A percentile compares a stretch with the other conserved stretches of the same genome.
Conservation (phyloP, 441 rosid genomes). For the Geranium incanum region DNA sequence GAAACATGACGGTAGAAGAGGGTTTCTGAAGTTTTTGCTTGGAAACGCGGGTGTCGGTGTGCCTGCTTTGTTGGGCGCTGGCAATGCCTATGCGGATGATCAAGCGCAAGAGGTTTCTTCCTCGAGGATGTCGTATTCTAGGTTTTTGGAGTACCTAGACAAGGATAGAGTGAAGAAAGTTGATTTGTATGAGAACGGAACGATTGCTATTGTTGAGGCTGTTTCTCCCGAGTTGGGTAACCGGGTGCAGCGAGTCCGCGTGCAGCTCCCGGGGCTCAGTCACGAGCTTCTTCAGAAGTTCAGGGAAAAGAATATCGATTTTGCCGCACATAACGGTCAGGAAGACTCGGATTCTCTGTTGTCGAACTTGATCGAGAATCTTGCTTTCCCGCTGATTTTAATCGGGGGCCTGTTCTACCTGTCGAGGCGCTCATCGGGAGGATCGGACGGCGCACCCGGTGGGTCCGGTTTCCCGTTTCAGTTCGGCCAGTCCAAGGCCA, state of each 20-base stretch:
- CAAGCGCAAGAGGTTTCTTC: slow-evolving; percentile 91
- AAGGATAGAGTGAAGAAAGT: slow-evolving; percentile 77
- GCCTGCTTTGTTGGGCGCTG: slow-evolving; percentile 48
- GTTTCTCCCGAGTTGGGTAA: slow-evolving; percentile 90
- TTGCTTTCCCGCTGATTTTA: slow-evolving; percentile 77
- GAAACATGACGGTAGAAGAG: slow-evolving; percentile 49
- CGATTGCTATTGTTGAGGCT: slow-evolving; percentile 91
- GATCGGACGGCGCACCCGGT: slow-evolving; percentile 97
- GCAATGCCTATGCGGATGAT: slow-evolving; percentile 70
- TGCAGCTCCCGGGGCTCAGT: slow-evolving; percentile 81
- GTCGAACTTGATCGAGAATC: slow-evolving; percentile 76
- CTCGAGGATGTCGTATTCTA: slow-evolving; percentile 90
- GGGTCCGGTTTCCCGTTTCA: slow-evolving; percentile 84
- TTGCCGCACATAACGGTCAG: slow-evolving; percentile 86
- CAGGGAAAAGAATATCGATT: slow-evolving; percentile 83
- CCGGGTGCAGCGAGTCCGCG: slow-evolving; percentile 83
- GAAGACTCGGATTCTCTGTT: slow-evolving; percentile 79
- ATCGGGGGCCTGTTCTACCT: slow-evolving; percentile 86
- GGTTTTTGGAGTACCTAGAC: slow-evolving; percentile 85
- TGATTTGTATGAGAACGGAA: slow-evolving; percentile 86
- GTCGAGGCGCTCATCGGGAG: slow-evolving; percentile 84
- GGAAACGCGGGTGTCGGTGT: slow-evolving; percentile 57
- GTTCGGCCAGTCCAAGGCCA: slow-evolving; percentile 86
- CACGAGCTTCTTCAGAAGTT: slow-evolving; percentile 93
- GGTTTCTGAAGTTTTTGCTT: slow-evolving; percentile 52